phyloP scores from a whole-genome alignment of 148 eudicot genomes.

The Simmondsia chinensis region DNA sequence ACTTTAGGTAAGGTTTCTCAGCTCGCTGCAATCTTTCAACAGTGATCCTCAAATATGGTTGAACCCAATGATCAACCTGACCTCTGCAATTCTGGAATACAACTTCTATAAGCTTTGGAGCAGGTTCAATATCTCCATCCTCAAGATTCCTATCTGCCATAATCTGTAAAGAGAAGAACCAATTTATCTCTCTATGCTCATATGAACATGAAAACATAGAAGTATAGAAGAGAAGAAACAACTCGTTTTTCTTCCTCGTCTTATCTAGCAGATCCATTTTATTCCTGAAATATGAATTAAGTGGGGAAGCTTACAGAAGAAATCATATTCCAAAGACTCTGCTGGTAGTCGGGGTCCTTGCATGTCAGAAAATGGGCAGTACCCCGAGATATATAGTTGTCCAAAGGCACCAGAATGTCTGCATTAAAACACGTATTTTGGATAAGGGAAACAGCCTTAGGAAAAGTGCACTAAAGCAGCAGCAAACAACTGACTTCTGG shows the following conservation, averaged over 20 bases:
- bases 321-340: slow-evolving; percentile 88
- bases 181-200: too few relatives aligned
- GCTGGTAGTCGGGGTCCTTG: slow-evolving; percentile 98
- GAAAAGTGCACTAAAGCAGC: too few relatives aligned
- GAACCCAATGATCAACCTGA: slow-evolving; percentile 95
- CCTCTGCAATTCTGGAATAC: slow-evolving; percentile 88
- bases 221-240: too few relatives aligned
- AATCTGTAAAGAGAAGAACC: slow-evolving; percentile 30
- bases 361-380: slow-evolving; percentile 75
- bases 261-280: too few relatives aligned
- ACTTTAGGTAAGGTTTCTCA: slow-evolving; percentile 67
- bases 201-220: too few relatives aligned
- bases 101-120: slow-evolving; percentile 97
- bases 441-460: too few relatives aligned
- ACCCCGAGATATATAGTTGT: slow-evolving; percentile 89
- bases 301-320: slow-evolving; percentile 51
- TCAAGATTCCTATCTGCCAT: slow-evolving; percentile 88
- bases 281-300: not conserved
- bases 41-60: slow-evolving; percentile 74
- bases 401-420: slow-evolving; percentile 95
- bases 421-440: slow-evolving; percentile 12
- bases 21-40: slow-evolving; percentile 73
- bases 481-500: too few relatives aligned
- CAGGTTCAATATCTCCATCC: slow-evolving; percentile 95
- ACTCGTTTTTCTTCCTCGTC: too few relatives aligned